Evolutionary conservation across 192 early-diverging fungal species (phyloP).

Genomic region (Dissophora ornata): DNA sequence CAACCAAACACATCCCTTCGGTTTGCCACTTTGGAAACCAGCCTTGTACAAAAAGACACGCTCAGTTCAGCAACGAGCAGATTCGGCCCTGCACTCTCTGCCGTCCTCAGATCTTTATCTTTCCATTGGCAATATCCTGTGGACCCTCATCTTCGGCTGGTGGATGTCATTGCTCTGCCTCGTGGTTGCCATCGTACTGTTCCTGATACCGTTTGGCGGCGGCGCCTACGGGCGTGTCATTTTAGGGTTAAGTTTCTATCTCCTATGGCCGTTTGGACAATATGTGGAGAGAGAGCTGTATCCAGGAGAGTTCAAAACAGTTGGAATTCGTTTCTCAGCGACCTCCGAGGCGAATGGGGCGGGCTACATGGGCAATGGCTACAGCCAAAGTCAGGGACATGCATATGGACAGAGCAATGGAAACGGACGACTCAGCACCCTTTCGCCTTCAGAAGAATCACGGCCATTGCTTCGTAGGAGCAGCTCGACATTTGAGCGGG

Average conservation of each 20-base stretch:
- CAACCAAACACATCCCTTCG: conserved; percentile 91
- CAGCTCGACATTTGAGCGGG: conserved; percentile 14
- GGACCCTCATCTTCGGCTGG: conserved; percentile 92
- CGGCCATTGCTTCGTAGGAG: conserved; percentile 52
- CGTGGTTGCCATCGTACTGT: conserved; percentile 69
- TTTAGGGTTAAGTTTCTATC: conserved; percentile 81
- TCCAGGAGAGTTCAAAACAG: conserved; percentile 24
- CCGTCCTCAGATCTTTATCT: conserved; percentile 77
- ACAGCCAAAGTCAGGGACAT: neutral
- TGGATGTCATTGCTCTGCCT: conserved; percentile 80
- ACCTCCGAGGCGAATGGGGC: conserved; percentile 2
- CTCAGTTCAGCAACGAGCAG: conserved; percentile 81
- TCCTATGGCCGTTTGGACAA: conserved; percentile 98
- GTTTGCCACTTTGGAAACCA: conserved; percentile 96
- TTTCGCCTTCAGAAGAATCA: conserved; percentile 44
- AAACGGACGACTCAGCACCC: conserved; percentile 31
- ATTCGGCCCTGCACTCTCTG: conserved; percentile 83
- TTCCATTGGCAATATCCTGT: conserved; percentile 88
- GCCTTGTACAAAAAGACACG: conserved; percentile 96
- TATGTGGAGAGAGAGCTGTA: conserved; percentile 77
- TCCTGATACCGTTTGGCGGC: conserved; percentile 66
- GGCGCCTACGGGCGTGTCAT: conserved; percentile 72
- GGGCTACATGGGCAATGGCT: conserved; percentile 4
- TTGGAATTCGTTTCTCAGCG: conserved; percentile 5
- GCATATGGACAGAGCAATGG: conserved; percentile 7